Percentiles rank a stretch among this genome's conserved stretches.
These are phyloP conservation scores for Hippophae rhamnoides DNA, from an alignment of 306 rosid species.

Conservation along the genomic window DNA sequence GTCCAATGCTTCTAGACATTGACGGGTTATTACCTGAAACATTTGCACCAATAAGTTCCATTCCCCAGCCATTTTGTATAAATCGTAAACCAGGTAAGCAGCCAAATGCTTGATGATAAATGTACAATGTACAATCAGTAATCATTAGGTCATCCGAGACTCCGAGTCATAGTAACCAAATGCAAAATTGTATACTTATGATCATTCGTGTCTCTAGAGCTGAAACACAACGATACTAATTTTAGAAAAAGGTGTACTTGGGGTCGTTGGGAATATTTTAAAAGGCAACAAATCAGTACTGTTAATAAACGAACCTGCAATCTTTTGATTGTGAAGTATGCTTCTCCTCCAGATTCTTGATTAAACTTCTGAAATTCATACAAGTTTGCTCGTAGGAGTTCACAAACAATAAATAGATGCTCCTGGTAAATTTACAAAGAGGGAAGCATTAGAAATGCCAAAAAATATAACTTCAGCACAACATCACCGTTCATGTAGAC, in stretches of 20 bases:
- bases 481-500: conserved; percentile 3
- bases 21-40: conserved; percentile 68
- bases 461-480: background rate
- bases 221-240: no score
- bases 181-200: no score
- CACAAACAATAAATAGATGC: conserved; percentile 92
- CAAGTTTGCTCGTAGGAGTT: conserved; percentile 83
- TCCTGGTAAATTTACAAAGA: conserved; percentile 36
- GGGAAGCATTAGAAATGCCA: background rate
- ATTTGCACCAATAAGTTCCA: conserved; percentile 17
- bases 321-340: conserved; percentile 67
- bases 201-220: no score
- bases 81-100: no score
- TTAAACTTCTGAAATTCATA: conserved; percentile 92
- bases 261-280: background rate
- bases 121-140: no score
- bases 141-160: no score
- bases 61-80: background rate
- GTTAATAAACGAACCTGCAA: conserved; percentile 65
- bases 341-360: conserved; percentile 85
- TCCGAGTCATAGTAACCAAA: no score
- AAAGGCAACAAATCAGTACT: conserved; percentile 13
- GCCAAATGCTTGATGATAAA: no score
- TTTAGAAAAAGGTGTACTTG: background rate
- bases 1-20: conserved; percentile 87